A percentile compares a stretch with the other conserved stretches of the same genome.
Evolutionary conservation across 1,139 yeast genomes (phyloP).

Genomic region (Hyphopichia buzzinii): DNA sequence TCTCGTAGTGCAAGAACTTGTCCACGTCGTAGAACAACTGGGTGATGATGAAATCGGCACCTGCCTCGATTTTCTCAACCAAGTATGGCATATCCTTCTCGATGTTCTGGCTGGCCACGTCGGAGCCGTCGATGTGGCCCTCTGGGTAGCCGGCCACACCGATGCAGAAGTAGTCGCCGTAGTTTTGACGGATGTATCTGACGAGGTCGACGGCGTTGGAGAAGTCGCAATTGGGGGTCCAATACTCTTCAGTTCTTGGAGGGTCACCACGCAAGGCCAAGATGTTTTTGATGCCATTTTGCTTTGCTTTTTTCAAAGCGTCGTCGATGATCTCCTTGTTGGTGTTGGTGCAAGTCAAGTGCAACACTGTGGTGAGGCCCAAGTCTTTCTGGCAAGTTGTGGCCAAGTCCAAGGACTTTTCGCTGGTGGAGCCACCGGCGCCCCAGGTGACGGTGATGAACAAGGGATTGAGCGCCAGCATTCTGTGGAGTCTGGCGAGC

Average conservation of each 20-base stretch:
- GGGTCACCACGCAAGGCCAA: slow-evolving; percentile 96
- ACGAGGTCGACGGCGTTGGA: slow-evolving; percentile 81
- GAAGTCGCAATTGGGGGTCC: slow-evolving; percentile 59
- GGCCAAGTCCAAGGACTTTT: slow-evolving; percentile 82
- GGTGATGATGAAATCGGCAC: slow-evolving; percentile 46
- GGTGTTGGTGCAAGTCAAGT: slow-evolving; percentile 94
- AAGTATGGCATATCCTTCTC: slow-evolving; percentile 70
- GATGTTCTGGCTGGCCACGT: slow-evolving; percentile 58
- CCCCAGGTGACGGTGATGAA: slow-evolving; percentile 98
- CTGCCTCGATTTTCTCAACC: slow-evolving; percentile 46
- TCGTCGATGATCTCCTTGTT: slow-evolving; percentile 71
- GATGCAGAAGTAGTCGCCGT: slow-evolving; percentile 77
- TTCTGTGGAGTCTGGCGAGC: slow-evolving; percentile 80
- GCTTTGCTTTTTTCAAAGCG: slow-evolving; percentile 72
- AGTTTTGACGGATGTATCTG: slow-evolving; percentile 60
- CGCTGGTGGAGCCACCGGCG: slow-evolving; percentile 94
- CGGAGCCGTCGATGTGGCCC: slow-evolving; percentile 89
- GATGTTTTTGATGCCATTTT: slow-evolving; percentile 77
- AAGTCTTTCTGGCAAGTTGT: slow-evolving; percentile 71
- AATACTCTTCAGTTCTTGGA: slow-evolving; percentile 77
- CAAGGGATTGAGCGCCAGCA: slow-evolving; percentile 83
- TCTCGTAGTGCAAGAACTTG: slow-evolving; percentile 41
- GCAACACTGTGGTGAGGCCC: slow-evolving; percentile 86
- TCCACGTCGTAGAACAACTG: slow-evolving; percentile 45
- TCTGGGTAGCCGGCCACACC: slow-evolving; percentile 97